Evolutionary conservation across 768 basidiomycete genomes (phyloP), one percentile per base, ranked within the genome.

Genomic region (Boletus coccyginus): DNA sequence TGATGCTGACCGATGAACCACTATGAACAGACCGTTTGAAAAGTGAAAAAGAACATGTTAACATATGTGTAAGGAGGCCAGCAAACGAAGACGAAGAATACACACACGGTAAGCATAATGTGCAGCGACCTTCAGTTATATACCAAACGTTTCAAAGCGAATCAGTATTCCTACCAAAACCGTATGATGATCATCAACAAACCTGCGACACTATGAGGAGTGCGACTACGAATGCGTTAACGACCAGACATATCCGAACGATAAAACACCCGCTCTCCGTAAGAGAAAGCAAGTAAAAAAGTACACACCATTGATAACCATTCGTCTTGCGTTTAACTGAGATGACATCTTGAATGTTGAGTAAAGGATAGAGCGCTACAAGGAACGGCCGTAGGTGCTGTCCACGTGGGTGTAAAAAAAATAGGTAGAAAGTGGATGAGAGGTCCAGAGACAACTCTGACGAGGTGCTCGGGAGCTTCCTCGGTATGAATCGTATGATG

Each of bases 81-180:
- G 38, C 11, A n/a, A 36, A 13, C 14, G 17, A 33, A 21, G 27
- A 36, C 29, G 31, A 47, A 51, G 29, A 14, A 29, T 27, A 75
- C 85, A 63, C 58, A 88, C 89, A 66, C 81, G 78, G 57, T 90
- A 75, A 32, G 89, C 86, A 69, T 90, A 92, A 69, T 86, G 91
- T 59, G 86, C 72, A 35, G 89, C 90, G 72, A 85, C 86, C 90
- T 92, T 81, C 57, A 29, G 24, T 46, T 65, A 50, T 38, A 47
- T 4, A 17, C 11, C 36, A 39, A 46, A 39, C 27, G 29, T 56
- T 35, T 16, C 12, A 29, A 38, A 47, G 43, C 11, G 13, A 49
- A 50, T 64, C 56, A 53, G 46, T 9, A 40, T 13, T 39, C 13
- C 9, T 14, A 14, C 36, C 17, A 21, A 14, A 5, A 19, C 13